Evolutionary conservation across 192 early-diverging fungal genomes (phyloP).

Genomic region (Rhizophagus clarus): DNA sequence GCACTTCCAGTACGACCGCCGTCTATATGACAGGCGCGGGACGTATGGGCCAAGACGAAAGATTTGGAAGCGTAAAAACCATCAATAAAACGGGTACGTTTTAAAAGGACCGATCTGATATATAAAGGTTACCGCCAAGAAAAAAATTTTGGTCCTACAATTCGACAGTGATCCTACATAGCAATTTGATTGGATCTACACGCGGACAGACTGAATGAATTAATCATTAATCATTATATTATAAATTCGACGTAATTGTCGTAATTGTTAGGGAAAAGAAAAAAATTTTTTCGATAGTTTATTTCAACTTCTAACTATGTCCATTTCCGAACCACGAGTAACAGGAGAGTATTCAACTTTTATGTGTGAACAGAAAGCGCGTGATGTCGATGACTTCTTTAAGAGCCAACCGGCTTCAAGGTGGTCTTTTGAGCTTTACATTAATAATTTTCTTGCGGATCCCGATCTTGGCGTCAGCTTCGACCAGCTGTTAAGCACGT

Average conservation of each 20-base stretch:
- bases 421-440: constrained; percentile 26
- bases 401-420: constrained; percentile 22
- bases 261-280: too few relatives aligned
- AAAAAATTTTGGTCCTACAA: too few relatives aligned
- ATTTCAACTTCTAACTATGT: constrained; percentile 1
- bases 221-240: too few relatives aligned
- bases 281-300: too few relatives aligned
- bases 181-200: neutral
- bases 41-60: constrained; percentile 11
- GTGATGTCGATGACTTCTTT: constrained; percentile 19
- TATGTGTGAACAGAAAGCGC: constrained; percentile 11
- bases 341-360: constrained; percentile 5
- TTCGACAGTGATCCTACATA: neutral
- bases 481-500: constrained; percentile 17
- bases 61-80: too few relatives aligned
- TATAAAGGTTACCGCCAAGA: too few relatives aligned
- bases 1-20: constrained; percentile 29
- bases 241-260: too few relatives aligned
- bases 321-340: neutral
- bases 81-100: neutral
- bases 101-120: too few relatives aligned
- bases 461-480: neutral
- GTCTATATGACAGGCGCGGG: constrained; percentile 18
- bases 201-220: too few relatives aligned
- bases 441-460: constrained; percentile 13